Percentiles rank a stretch among this genome's conserved stretches.
These are phyloP conservation scores for Gossypium rotundifolium DNA, from an alignment of 345 rosid species.

Conservation along the genomic window DNA sequence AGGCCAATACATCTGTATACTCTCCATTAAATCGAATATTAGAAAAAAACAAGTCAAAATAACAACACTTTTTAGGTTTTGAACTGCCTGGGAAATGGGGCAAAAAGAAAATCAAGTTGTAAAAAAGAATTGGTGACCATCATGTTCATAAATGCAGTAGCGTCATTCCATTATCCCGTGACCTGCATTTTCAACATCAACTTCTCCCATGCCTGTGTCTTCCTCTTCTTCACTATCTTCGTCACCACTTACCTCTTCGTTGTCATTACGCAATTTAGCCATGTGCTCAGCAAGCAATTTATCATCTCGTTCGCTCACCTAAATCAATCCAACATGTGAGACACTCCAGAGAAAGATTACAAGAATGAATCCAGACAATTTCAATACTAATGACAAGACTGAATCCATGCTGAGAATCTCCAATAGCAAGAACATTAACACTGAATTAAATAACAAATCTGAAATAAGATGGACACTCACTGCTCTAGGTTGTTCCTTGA, in stretches of 20 bases:
- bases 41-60: conserved; percentile 2
- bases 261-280: conserved; percentile 71
- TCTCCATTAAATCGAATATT: not conserved
- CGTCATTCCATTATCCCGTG: conserved; percentile 57
- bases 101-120: not conserved
- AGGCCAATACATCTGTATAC: not conserved
- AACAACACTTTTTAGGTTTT: not conserved
- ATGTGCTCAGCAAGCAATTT: conserved; percentile 91
- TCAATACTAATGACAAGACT: not conserved
- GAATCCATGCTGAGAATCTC: not conserved
- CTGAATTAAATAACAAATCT: not conserved
- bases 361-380: not conserved
- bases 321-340: conserved; percentile 16
- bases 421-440: not conserved
- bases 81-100: not conserved
- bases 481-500: conserved; percentile 90
- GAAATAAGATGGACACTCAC: conserved; percentile 38
- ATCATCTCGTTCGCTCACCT: conserved; percentile 99
- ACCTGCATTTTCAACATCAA: conserved; percentile 54
- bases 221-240: conserved; percentile 97
- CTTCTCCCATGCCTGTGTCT: conserved; percentile 90
- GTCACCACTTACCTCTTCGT: conserved; percentile 91
- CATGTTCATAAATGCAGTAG: not conserved
- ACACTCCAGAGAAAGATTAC: not conserved
- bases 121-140: not conserved